Base-by-base conservation (phyloP, 345 rosid species). In the Streptanthus diversifolius region DNA sequence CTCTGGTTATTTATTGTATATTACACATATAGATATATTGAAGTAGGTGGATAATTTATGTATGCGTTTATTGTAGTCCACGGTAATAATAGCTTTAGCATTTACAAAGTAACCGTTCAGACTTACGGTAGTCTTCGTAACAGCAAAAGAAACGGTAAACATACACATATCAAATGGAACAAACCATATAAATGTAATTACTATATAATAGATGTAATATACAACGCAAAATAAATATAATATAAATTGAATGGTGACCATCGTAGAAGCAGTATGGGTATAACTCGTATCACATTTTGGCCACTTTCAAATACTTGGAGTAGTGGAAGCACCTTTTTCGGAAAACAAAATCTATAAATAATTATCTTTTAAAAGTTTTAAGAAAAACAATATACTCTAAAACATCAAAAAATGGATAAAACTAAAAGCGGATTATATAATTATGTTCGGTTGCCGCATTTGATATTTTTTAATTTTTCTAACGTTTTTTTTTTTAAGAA, bases 41-140 rank as follows among this genome's bases (percentile, higher is more conserved):
- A 63, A 63, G 39, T 63, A 43, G 53, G 39, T 63, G 32, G 37
- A 29, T 63, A 43, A 43, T 62, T 62, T 62, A 62, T 43, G 39
- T 62, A 15, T 17, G 52, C 53, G 53, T 62, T 62, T 10, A 62
- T 24, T 25, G 66, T 62, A n/a, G 17, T 40, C 3, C 1, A 12
- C 7, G 47, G 64, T 21, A 61, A 40, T 39, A 15, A 25, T 27
- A 27, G 44, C 22, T 8, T 15, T 63, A 63, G 11, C 39, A 22
- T 61, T 15, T 24, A 40, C 30, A 43, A n/a, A 15, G 24, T 62
- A 35, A 18, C 10, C 29, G 27, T 36, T 58, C 29, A 35, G 18
- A 48, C 7, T 17, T 17, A 0, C 3, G 5, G 4, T 29, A 3
- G 5, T 29, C 5, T 29, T 29, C 19, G 9, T 47, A 47, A 18